Evolutionary conservation across 2,329 filamentous ascomycete genomes (phyloP).

Genomic region (Cladosporium austrohemisphaericum): DNA sequence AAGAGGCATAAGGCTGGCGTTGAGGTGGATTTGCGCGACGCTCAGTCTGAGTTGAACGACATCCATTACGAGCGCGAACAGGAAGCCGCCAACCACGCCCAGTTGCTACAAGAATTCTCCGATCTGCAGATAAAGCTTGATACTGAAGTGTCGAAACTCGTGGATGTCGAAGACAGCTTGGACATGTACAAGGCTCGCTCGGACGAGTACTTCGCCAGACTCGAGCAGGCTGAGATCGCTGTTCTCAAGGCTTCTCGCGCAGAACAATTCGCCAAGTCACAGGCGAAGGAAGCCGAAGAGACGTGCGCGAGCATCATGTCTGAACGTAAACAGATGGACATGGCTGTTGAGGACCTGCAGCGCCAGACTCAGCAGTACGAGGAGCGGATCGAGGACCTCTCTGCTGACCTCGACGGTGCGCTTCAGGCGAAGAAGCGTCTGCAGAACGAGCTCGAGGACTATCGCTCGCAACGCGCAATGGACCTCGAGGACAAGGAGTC

Average conservation of each 20-base stretch:
- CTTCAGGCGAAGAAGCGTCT: conserved; percentile 88
- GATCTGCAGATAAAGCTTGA: conserved; percentile 92
- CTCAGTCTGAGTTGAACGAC: conserved; percentile 78
- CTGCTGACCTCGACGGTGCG: conserved; percentile 80
- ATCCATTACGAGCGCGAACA: conserved; percentile 75
- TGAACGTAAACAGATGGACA: conserved; percentile 86
- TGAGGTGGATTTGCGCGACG: conserved; percentile 84
- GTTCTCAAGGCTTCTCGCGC: conserved; percentile 88
- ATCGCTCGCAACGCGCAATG: conserved; percentile 88
- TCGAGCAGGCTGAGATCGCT: conserved; percentile 94
- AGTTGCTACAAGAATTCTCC: conserved; percentile 86
- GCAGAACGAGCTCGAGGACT: conserved; percentile 96
- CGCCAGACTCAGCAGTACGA: conserved; percentile 85
- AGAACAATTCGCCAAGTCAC: conserved; percentile 88
- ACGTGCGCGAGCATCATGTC: conserved; percentile 86
- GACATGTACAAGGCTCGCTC: conserved; percentile 86
- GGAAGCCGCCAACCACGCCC: conserved; percentile 79
- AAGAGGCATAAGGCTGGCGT: conserved; percentile 74
- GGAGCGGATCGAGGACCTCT: conserved; percentile 85
- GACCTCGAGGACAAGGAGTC: conserved; percentile 96
- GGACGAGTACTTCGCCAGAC: conserved; percentile 94
- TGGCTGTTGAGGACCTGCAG: conserved; percentile 81
- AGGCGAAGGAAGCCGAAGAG: conserved; percentile 87
- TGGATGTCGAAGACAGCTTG: conserved; percentile 79
- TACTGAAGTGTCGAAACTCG: conserved; percentile 77